Percentiles rank a stretch among this genome's conserved stretches.
Conservation (phyloP, 2,329 filamentous ascomycete genomes). For the Aspergillus niger region DNA sequence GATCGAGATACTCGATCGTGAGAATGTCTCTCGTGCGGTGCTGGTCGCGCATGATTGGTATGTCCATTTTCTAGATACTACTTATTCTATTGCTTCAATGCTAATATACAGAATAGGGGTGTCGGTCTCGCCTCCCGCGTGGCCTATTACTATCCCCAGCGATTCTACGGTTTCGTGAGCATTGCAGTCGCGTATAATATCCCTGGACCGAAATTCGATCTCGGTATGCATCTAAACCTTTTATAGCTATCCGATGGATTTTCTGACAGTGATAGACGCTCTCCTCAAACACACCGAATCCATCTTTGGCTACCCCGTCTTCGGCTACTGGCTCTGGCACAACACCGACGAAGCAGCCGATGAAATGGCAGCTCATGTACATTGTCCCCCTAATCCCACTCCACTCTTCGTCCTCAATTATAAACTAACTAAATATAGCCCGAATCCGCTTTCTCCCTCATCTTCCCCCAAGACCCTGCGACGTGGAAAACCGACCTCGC, state of each 20-base stretch:
- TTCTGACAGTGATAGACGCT: not conserved
- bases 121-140: conserved; percentile 28
- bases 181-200: conserved; percentile 26
- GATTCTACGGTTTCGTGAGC: conserved; percentile 19
- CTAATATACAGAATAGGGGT: conserved; percentile 12
- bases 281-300: not conserved
- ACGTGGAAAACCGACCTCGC: conserved; percentile 26
- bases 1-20: conserved; percentile 35
- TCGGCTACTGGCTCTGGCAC: not conserved
- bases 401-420: not conserved
- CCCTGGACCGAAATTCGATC: conserved; percentile 24
- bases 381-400: not conserved
- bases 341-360: conserved; percentile 15
- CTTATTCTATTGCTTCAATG: too few relatives aligned
- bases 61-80: too few relatives aligned
- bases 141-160: conserved; percentile 25
- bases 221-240: conserved; percentile 2
- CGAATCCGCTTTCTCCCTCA: conserved; percentile 29
- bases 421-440: not conserved
- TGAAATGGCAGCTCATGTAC: conserved; percentile 7
- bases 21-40: conserved; percentile 23
- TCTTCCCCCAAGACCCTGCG: conserved; percentile 23
- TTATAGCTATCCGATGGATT: too few relatives aligned
- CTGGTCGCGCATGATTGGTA: conserved; percentile 28
- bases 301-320: not conserved